phyloP scores from a whole-genome alignment of 2,329 filamentous ascomycete species.

The Colletotrichum tabaci region DNA sequence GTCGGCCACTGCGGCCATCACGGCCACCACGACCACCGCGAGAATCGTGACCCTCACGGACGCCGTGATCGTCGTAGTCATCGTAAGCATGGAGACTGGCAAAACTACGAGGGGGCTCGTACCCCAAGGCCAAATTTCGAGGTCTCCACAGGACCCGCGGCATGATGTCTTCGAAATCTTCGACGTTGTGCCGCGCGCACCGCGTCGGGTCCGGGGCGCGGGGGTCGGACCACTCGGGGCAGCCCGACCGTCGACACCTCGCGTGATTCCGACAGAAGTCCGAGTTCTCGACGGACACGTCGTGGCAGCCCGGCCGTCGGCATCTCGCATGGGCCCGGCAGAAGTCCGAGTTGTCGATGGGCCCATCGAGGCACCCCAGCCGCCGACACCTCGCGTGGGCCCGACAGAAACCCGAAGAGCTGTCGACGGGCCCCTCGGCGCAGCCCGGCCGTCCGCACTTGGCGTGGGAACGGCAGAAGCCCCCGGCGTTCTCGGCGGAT shows the following conservation, averaged over 20 bases:
- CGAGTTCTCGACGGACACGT: constrained; percentile 8
- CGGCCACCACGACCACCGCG: not conserved
- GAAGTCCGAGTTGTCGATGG: constrained; percentile 14
- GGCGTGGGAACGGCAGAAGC: constrained; percentile 32
- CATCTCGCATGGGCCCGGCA: constrained; percentile 38
- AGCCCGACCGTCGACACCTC: constrained; percentile 32
- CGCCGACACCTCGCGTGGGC: constrained; percentile 35
- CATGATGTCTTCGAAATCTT: too few relatives aligned
- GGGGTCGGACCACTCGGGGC: constrained; percentile 20
- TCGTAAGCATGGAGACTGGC: too few relatives aligned
- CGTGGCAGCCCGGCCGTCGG: constrained; percentile 22
- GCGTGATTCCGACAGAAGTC: constrained; percentile 31
- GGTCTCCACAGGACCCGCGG: too few relatives aligned
- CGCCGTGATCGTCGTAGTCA: too few relatives aligned
- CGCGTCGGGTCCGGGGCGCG: constrained; percentile 22
- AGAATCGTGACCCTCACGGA: too few relatives aligned
- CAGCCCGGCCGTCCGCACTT: constrained; percentile 34
- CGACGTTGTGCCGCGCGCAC: constrained; percentile 32
- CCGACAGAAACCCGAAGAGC: constrained; percentile 22
- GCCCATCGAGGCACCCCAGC: constrained; percentile 16
- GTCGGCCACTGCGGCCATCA: constrained; percentile 12
- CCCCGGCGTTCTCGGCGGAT: constrained; percentile 4
- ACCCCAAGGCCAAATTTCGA: constrained; percentile 14
- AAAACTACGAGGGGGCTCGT: not conserved
- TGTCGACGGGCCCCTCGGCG: not conserved